Evolutionary conservation across 2,329 filamentous ascomycete species (phyloP), one percentile per base, ranked within the genome.

Genomic region (Didymella pinodella): DNA sequence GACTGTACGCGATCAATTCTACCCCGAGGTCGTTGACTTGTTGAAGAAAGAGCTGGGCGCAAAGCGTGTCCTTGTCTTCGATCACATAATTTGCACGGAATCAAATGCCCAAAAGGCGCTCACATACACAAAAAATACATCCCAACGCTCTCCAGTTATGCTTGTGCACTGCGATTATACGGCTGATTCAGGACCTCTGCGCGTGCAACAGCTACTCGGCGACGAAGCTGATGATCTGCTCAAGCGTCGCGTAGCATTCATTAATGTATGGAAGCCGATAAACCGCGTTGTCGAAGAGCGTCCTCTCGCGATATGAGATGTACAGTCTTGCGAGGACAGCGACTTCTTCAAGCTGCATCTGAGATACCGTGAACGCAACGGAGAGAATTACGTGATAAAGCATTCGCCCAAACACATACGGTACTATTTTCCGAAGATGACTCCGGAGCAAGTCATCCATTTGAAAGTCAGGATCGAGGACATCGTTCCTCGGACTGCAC

Each of bases 111-210:
- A 59, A 18, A 77, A 77, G 54, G 65, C 65, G 36, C 63, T 78
- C 40, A 75, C 72, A 0, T 61, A 75, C 72, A 0, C n/a, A n/a
- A n/a, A n/a, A n/a, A n/a, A n/a, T n/a, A 75, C 72, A 0, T 61
- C 64, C 8, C 73, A 77, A 50, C 78, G 82, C 32, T 77, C 80
- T 6, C 82, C 82, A 2, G 81, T 83, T 1, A 79, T 80, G 57
- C 76, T 82, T n/a, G 81, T 83, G 2, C 82, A 83, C 64, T 82
- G 83, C 68, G 82, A 84, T 61, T 82, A 83, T 61, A 81, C 81
- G 46, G 79, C 80, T 62, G 66, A 75, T 29, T 81, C 81, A 0
- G 74, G 78, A 2, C 77, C 76, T 8, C 69, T 73, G 25, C 79
- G 81, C 14, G 81, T 83, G 6, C 56, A 68, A 2, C 74, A 80